Evolutionary conservation across 148 eudicot genomes (phyloP), one percentile per base, ranked within the genome.

Genomic region (Persicaria maculosa): DNA sequence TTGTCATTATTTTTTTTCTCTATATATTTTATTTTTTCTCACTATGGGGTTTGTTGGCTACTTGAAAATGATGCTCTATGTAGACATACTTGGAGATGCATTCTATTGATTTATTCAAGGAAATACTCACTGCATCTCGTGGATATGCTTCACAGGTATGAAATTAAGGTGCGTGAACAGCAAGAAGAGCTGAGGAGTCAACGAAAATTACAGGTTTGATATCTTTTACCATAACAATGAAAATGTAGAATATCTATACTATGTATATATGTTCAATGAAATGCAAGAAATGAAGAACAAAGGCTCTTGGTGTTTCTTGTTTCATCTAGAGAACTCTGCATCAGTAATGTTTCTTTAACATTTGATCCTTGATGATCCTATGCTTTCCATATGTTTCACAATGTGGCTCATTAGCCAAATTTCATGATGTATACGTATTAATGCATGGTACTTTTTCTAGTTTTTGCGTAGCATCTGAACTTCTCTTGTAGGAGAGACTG

Each of bases 81-180:
- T 36, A 65, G 70, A 65, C 15, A 65, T 65, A 65, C 46, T 43
- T 65, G 20, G 44, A 14, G 47, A 17, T 65, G 70, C 44, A 15
- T 65, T 12, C 5, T 7, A 65, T 65, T 65, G 47, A 40, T 65
- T 20, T 65, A 22, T 59, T 57, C 31, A 57, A 7, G 22, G 64
- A 57, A 17, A 57, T 57, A 62, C n/a, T 62, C 12, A n/a, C 68
- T 62, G 44, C 68, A 31, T 62, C 68, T 62, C 68, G 11, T 36
- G 16, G 44, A 4, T 31, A 25, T 62, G 68, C 68, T 40, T 65
- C 75, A 46, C 87, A 95, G 99, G 89, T 95, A 89, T 74, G 97
- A 92, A 85, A 92, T 95, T 7, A 92, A 95, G 82, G 74, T 90
- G 75, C 88, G 94, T 79, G 99, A 95, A 84, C 99, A 95, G 87